phyloP scores from a whole-genome alignment of 164 flowering plant species.

The Berberis vulgaris region DNA sequence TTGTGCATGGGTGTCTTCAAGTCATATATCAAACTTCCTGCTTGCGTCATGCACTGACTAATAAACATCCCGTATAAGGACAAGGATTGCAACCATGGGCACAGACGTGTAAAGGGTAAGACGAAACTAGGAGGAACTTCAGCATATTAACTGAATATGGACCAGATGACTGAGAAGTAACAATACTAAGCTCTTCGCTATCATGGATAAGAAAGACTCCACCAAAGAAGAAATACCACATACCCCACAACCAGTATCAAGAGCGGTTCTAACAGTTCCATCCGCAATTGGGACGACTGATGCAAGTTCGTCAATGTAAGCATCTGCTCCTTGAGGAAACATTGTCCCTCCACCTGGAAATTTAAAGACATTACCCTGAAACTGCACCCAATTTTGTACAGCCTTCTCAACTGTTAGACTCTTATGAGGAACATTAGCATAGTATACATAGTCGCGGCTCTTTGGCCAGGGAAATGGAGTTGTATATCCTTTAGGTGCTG shows the following conservation, averaged over 20 bases:
- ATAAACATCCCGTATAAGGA: too few relatives aligned
- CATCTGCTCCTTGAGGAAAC: conserved; percentile 99
- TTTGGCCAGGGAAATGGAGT: conserved; percentile 95
- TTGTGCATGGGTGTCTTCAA: too few relatives aligned
- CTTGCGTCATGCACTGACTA: too few relatives aligned
- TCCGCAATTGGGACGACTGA: conserved; percentile 75
- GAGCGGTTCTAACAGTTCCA: conserved; percentile 83
- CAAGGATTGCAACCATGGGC: too few relatives aligned
- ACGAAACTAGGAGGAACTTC: too few relatives aligned
- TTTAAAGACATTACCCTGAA: conserved; percentile 78
- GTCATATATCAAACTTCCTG: too few relatives aligned
- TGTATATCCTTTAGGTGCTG: conserved; percentile 80
- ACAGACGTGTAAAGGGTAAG: too few relatives aligned
- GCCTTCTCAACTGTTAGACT: conserved; percentile 88
- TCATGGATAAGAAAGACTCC: not conserved
- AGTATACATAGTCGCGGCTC: conserved; percentile 83
- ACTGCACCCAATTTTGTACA: conserved; percentile 86
- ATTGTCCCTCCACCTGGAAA: conserved; percentile 99
- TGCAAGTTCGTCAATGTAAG: conserved; percentile 89
- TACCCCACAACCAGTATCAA: conserved; percentile 99
- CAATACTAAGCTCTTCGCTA: too few relatives aligned
- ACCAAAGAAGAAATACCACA: conserved; percentile 12
- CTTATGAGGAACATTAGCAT: conserved; percentile 86
- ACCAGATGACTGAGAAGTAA: too few relatives aligned
- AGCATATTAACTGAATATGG: too few relatives aligned